Percentiles rank a stretch among this genome's conserved stretches.
These are phyloP conservation scores for Neonectria hederae DNA, from an alignment of 2,329 filamentous ascomycete species.

Conservation along the genomic window DNA sequence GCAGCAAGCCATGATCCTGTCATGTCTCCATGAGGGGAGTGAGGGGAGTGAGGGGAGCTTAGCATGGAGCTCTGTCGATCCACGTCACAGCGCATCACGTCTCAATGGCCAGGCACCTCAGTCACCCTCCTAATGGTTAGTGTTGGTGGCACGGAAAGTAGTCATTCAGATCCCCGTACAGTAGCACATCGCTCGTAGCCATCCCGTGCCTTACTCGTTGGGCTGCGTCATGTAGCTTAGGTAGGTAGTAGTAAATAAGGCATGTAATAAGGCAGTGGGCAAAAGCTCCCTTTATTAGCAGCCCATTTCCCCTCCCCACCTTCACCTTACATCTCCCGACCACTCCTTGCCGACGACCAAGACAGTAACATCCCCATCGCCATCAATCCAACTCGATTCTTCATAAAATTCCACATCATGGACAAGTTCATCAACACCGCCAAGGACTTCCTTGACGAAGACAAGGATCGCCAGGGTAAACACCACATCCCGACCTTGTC, in stretches of 20 bases:
- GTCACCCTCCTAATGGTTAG: background rate
- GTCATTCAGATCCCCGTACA: background rate
- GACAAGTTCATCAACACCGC: slow-evolving; percentile 51
- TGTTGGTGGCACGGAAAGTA: background rate
- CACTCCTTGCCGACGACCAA: background rate
- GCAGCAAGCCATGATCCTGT: background rate
- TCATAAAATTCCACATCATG: slow-evolving; percentile 42
- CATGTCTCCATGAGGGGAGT: background rate
- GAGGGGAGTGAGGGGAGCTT: background rate
- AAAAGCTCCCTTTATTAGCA: slow-evolving; percentile 4
- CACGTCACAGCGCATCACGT: slow-evolving; percentile 31
- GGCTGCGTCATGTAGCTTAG: background rate
- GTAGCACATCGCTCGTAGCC: background rate
- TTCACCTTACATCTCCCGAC: background rate
- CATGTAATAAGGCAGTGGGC: background rate
- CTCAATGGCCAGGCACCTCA: background rate
- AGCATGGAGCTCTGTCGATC: slow-evolving; percentile 11
- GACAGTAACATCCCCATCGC: background rate
- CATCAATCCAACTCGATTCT: background rate
- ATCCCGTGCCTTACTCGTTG: background rate
- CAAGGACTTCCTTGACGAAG: slow-evolving; percentile 49
- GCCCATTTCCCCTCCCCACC: slow-evolving; percentile 21
- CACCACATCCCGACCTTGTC: background rate
- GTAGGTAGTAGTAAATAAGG: background rate
- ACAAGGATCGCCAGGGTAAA: slow-evolving; percentile 40